Evolutionary conservation across 805 yeast genomes (phyloP), one percentile per base, ranked within the genome.

Genomic region (Candida tammaniensis): DNA sequence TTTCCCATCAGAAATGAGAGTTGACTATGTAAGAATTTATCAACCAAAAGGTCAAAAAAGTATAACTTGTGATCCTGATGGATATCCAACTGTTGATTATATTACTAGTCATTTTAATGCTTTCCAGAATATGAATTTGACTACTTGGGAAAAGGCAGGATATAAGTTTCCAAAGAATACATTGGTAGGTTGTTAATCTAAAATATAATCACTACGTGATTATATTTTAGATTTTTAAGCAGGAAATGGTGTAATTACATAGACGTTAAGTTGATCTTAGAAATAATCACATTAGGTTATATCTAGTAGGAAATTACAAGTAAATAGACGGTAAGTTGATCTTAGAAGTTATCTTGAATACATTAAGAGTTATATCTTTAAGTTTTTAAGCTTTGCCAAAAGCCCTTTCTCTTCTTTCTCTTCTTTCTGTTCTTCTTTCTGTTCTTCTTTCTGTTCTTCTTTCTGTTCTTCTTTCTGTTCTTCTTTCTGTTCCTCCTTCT

Each of bases 11-110:
- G 70, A 75, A 1, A 68, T 89, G 80, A 67, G 76, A 38, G 64
- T 91, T 28, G 97, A 91, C 57, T 86, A 83, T 50, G 95, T 91
- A 21, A 78, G 98, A 49, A 53, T 91, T n/a, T 91, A 93, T 59
- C 98, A 91, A 64, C 96, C 96, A 2, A 52, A 66, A 23, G 79
- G 76, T 47, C 60, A 69, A 8, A 58, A 70, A 19, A 73, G 76
- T 31, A 36, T 82, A 15, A 82, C 93, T 0, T 91, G 98, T 64
- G 97, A 89, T 54, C 98, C 98, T 0, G 62, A 50, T 0, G 94
- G 76, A 52, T 79, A 71, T 54, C 98, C 98, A 35, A 93, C 98
- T 0, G 67, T 69, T 44, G 88, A 86, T 50, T 91, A 91, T 66
- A 91, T 91, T 48, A 59, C 77, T 31, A 51, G 55, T 18, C 98